Evolutionary conservation across 2,329 filamentous ascomycete species (phyloP).

Genomic region (Didymella pomorum): DNA sequence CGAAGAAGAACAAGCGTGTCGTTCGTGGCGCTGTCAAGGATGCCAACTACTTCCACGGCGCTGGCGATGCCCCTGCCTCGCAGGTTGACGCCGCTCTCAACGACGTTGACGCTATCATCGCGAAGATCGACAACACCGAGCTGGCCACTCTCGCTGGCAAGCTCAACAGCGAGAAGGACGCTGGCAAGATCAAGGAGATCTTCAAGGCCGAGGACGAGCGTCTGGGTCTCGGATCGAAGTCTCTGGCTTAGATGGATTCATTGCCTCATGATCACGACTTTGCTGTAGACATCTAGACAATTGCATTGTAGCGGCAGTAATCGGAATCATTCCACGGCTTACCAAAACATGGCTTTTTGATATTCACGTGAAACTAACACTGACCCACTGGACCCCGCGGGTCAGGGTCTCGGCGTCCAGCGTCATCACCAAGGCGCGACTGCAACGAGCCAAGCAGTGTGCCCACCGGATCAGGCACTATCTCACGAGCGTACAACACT

Average conservation of each 20-base stretch:
- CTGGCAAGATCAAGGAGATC: constrained; percentile 82
- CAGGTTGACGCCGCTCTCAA: constrained; percentile 83
- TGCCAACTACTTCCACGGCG: constrained; percentile 88
- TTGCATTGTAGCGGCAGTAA: constrained; percentile 13
- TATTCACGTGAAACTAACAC: constrained; percentile 10
- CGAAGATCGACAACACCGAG: constrained; percentile 90
- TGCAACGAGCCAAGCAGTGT: constrained; percentile 34
- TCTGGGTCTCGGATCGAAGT: constrained; percentile 79
- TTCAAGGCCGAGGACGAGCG: constrained; percentile 81
- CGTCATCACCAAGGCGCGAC: constrained; percentile 19
- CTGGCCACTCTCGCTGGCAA: constrained; percentile 82
- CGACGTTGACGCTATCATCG: constrained; percentile 86
- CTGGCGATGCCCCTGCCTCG: constrained; percentile 72
- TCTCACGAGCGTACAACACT: constrained; percentile 6
- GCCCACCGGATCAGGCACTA: constrained; percentile 27
- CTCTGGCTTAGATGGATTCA: constrained; percentile 50
- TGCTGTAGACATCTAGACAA: constrained; percentile 33
- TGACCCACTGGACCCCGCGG: constrained; percentile 11
- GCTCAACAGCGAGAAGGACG: constrained; percentile 79
- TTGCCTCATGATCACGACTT: constrained; percentile 10
- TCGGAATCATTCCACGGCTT: constrained; percentile 2
- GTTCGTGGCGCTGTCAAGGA: constrained; percentile 95
- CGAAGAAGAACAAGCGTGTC: constrained; percentile 99
- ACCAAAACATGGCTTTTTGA: neutral
- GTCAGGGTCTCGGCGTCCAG: constrained; percentile 11